Evolutionary conservation across 345 rosid genomes (phyloP), one percentile per base, ranked within the genome.

Genomic region (Draba incana): DNA sequence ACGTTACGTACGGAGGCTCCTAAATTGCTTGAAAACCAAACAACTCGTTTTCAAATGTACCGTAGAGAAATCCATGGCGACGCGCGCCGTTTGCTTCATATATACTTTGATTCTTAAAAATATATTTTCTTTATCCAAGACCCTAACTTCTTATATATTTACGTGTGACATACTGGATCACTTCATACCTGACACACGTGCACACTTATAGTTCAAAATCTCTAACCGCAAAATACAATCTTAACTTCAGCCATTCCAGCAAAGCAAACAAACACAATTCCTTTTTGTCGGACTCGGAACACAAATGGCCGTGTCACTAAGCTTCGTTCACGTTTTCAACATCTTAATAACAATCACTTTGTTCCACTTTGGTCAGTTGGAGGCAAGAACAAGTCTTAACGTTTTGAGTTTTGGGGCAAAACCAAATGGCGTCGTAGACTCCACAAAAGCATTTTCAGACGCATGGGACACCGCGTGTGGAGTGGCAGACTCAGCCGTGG

Each of bases 391-490:
- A 49, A 76, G 45, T 41, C 75, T 63, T 24, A 81, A 84, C 46
- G 85, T 84, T 33, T 5, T 78, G 6, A 67, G 43, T 16, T 84
- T 59, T 6, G 88, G 86, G 2, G 84, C 86, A 10, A 81, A 74
- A 47, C 82, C 82, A 5, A 66, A 77, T 8, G 85, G 86, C 3
- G 33, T 28, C 2, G 62, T 78, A 3, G 81, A 84, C 71, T 82
- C 88, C 0, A 71, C 82, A 0, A 23, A 57, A 50, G 83, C 87
- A 12, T 84, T 86, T 64, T 33, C 66, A 5, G 55, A 65, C 2
- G 85, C 85, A 10, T 86, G 92, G 92, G 59, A 35, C 12, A 59
- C 72, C 0, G 92, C 92, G 0, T 84, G 91, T 53, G 27, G 53
- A 31, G 71, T 46, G 0, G 16, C 28, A 2, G 79, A 53, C 39